Percentiles rank a stretch among this genome's conserved stretches.
Conservation (phyloP, 2,329 filamentous ascomycete genomes). For the Basipetospora chlamydospora region DNA sequence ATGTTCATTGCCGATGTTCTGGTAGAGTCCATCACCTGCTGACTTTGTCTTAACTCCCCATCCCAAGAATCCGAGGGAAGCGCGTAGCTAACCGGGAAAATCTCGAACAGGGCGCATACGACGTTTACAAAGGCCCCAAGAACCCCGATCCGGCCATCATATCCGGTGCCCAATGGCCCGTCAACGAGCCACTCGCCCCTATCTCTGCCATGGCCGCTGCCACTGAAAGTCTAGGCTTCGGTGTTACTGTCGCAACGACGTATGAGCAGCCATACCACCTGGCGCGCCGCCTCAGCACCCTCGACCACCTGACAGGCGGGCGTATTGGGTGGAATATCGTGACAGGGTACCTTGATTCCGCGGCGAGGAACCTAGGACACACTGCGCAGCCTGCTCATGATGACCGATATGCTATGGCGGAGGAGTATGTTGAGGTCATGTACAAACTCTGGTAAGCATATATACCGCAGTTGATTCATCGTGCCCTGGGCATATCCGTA, state of each 20-base stretch:
- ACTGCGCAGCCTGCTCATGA: constrained; percentile 32
- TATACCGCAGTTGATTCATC: no score
- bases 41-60: no score
- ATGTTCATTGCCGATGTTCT: constrained; percentile 47
- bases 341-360: constrained; percentile 53
- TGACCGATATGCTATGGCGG: constrained; percentile 43
- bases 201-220: constrained; percentile 54
- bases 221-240: constrained; percentile 53
- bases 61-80: no score
- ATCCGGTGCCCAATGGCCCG: constrained; percentile 54
- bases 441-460: constrained; percentile 46
- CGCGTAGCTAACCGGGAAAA: constrained; percentile 1
- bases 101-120: constrained; percentile 47
- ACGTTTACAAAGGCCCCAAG: constrained; percentile 52
- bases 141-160: constrained; percentile 38
- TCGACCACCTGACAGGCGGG: constrained; percentile 54
- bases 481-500: no score
- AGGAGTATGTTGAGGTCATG: constrained; percentile 42
- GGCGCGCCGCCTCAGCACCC: constrained; percentile 47
- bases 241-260: constrained; percentile 51
- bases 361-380: constrained; percentile 47
- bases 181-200: constrained; percentile 50
- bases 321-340: constrained; percentile 40
- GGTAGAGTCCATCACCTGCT: no score
- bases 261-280: constrained; percentile 57